Conservation (phyloP, 2,329 filamentous ascomycete species). For the Kalmusia sp. region DNA sequence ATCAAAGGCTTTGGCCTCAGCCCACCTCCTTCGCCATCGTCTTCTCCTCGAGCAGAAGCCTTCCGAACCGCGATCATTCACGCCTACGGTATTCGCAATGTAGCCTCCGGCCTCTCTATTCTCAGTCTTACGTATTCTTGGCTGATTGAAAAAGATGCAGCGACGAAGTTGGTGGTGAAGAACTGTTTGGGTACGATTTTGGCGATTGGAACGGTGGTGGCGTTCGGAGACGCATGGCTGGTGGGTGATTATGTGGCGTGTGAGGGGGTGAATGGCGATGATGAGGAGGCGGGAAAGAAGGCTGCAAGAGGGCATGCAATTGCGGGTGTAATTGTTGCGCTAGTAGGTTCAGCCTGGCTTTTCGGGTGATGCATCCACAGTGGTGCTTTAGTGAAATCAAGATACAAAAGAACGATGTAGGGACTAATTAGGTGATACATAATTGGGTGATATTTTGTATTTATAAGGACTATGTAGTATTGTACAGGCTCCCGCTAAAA, state of each 20-base stretch:
- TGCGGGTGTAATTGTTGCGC: not conserved
- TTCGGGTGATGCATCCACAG: no score
- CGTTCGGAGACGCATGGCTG: not conserved
- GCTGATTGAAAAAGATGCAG: not conserved
- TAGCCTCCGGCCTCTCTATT: not conserved
- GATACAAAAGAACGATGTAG: no score
- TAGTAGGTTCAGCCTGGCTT: no score
- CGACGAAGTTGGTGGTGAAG: not conserved
- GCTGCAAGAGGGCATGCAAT: not conserved
- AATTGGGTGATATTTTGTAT: no score
- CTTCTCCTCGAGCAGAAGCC: not conserved
- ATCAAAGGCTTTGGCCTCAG: no score
- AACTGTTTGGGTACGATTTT: not conserved
- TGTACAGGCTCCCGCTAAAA: slow-evolving; percentile 6
- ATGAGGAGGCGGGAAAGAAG: not conserved
- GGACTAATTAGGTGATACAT: no score
- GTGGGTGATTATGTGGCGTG: not conserved
- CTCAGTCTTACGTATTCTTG: not conserved
- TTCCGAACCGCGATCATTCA: not conserved
- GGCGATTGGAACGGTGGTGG: not conserved
- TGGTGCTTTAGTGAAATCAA: no score
- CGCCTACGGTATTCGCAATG: not conserved
- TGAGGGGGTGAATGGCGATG: not conserved
- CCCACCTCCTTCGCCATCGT: not conserved
- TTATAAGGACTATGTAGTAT: not conserved